These are phyloP conservation scores for Scedosporium aurantiacum DNA, from an alignment of 2,329 filamentous ascomycete species.

Conservation along the genomic window DNA sequence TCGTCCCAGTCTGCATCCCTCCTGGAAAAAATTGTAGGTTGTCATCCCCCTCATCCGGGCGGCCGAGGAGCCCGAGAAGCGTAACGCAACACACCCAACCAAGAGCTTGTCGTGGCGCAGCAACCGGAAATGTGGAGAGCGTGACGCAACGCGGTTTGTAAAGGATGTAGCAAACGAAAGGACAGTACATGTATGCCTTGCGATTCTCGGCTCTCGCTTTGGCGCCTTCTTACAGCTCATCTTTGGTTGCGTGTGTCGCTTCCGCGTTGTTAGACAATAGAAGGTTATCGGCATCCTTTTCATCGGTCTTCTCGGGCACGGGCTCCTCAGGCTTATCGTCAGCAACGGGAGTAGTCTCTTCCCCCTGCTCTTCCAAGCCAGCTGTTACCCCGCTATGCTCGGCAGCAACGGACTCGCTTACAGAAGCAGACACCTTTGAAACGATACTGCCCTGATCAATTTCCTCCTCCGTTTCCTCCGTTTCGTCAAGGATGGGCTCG, in stretches of 20 bases:
- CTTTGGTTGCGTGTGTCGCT: not conserved
- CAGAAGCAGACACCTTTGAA: slow-evolving; percentile 11
- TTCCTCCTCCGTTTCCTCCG: not conserved
- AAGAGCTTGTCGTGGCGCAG: no score
- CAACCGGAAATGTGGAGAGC: no score
- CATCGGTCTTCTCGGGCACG: not conserved
- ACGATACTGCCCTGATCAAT: slow-evolving; percentile 8
- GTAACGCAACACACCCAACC: not conserved
- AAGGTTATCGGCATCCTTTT: not conserved
- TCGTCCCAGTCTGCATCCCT: not conserved
- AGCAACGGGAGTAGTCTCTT: not conserved
- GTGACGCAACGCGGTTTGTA: no score
- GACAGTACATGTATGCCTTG: no score
- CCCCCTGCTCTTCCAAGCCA: slow-evolving; percentile 12
- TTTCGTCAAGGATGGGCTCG: not conserved
- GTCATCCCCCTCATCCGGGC: not conserved
- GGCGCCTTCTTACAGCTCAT: not conserved
- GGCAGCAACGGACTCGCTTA: slow-evolving; percentile 2
- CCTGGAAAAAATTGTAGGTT: not conserved
- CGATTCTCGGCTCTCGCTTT: no score
- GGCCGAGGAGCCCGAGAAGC: not conserved
- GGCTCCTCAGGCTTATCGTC: not conserved
- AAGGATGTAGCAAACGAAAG: no score
- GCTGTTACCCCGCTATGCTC: not conserved
- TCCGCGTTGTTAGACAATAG: not conserved